Evolutionary conservation across 2,329 filamentous ascomycete species (phyloP), one percentile per base, ranked within the genome.

Genomic region (Alternaria gansuensis): DNA sequence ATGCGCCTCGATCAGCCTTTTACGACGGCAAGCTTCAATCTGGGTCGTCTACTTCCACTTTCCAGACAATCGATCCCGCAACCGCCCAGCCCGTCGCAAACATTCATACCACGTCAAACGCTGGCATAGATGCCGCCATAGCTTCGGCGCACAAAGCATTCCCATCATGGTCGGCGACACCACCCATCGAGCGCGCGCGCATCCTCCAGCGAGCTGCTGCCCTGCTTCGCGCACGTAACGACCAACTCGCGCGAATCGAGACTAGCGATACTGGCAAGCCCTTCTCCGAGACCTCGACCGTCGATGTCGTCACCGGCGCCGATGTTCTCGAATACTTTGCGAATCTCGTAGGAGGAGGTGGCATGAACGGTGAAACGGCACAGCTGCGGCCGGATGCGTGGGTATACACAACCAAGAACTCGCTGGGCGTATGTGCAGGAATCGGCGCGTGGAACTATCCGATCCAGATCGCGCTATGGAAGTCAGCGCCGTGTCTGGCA

Each of bases 391-490:
- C 88, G 50, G 88, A 92, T 66, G 91, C 92, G 4, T 93, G 89
- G 85, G 87, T 95, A 36, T 92, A 93, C 77, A 93, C 90, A 10
- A 89, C 87, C 71, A 94, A 95, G 75, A 90, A 91, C 67, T 85
- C 92, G 5, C 81, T 96, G 17, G 92, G 92, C 26, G 91, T 95
- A 13, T 96, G 92, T 75, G 92, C 86, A 13, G 92, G 91, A 57
- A 96, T 96, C 66, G 92, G 92, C 54, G 92, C 92, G 13, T 96
- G 92, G 92, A 96, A 96, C 79, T 96, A 96, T 74, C 92, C 92
- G 11, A 90, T 96, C 64, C 92, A 96, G 77, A 96, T 96, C 29
- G 92, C 92, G 8, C 82, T 96, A 1, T 96, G 92, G 92, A 96
- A 96, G 78, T 93, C 90, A 1, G 91, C 90, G 0, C 90, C 92